Evolutionary conservation across 1,284 basidiomycete genomes (phyloP).

Genomic region (Stygiomarasmius scandens): DNA sequence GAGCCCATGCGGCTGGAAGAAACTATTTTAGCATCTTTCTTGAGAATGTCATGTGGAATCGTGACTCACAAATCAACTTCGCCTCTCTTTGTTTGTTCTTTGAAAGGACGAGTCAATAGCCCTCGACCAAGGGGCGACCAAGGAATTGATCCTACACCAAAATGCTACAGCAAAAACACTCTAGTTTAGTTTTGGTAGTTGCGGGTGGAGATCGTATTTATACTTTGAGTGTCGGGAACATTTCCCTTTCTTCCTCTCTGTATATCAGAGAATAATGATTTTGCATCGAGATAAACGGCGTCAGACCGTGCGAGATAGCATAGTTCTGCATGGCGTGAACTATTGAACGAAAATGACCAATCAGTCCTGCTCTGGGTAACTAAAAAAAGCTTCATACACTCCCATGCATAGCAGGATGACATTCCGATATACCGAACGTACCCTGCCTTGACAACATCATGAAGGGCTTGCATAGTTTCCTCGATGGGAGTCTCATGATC

Average conservation of each 20-base stretch:
- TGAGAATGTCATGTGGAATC: too few relatives aligned
- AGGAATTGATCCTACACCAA: slow-evolving; percentile 45
- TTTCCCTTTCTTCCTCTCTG: slow-evolving; percentile 69
- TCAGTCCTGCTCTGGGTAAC: neutral
- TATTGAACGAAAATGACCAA: neutral
- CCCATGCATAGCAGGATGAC: slow-evolving; percentile 51
- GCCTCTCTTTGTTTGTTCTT: slow-evolving; percentile 35
- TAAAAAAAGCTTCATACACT: slow-evolving; percentile 37
- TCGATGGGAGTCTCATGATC: slow-evolving; percentile 53
- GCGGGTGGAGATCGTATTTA: neutral
- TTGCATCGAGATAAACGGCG: slow-evolving; percentile 75
- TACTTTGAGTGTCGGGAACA: slow-evolving; percentile 61
- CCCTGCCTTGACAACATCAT: slow-evolving; percentile 67
- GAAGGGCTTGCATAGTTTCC: slow-evolving; percentile 67
- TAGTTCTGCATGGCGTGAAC: slow-evolving; percentile 33
- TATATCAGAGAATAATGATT: slow-evolving; percentile 62
- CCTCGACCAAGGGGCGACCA: slow-evolving; percentile 56
- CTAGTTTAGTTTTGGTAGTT: neutral
- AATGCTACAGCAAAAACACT: slow-evolving; percentile 24
- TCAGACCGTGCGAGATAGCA: slow-evolving; percentile 55
- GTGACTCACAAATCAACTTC: slow-evolving; percentile 35
- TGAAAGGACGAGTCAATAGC: slow-evolving; percentile 43
- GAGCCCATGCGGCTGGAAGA: neutral
- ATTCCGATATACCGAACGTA: slow-evolving; percentile 72
- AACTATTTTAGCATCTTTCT: neutral